Evolutionary conservation across 352 stramenopile species (phyloP).

Genomic region (Pythium brassicae): DNA sequence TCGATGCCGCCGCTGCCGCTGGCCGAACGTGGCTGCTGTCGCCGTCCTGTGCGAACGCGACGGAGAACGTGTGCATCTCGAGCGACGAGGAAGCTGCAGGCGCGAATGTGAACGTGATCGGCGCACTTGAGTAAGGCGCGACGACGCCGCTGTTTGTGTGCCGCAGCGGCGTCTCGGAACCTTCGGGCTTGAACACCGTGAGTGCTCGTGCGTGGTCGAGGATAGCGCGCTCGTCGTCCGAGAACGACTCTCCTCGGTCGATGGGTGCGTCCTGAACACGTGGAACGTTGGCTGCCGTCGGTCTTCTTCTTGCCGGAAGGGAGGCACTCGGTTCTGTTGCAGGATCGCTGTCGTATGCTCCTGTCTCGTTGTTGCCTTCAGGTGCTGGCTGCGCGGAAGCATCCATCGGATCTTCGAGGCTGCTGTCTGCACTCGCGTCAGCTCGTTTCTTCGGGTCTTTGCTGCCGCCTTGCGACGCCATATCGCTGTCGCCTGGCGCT

Average conservation of each 20-base stretch:
- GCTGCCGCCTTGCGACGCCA: background rate
- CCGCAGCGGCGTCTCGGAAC: constrained; percentile 32
- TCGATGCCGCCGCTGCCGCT: background rate
- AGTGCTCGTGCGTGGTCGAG: constrained; percentile 21
- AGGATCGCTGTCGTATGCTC: too few species aligned
- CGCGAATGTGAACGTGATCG: constrained; percentile 55
- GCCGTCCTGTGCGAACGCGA: constrained; percentile 30
- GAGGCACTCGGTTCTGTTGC: too few species aligned
- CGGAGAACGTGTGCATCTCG: constrained; percentile 22
- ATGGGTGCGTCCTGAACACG: too few species aligned
- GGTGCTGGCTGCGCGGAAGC: too few species aligned
- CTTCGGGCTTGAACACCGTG: constrained; percentile 36
- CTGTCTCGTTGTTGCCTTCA: too few species aligned
- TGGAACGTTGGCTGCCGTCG: too few species aligned
- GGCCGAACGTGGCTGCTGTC: background rate
- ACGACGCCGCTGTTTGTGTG: constrained; percentile 41
- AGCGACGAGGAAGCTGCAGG: constrained; percentile 37
- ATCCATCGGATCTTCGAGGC: constrained; percentile 6
- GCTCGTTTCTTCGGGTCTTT: background rate
- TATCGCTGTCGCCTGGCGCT: background rate
- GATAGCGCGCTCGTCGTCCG: constrained; percentile 27
- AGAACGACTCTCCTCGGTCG: too few species aligned
- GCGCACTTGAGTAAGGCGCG: constrained; percentile 35
- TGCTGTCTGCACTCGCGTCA: background rate
- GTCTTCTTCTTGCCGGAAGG: too few species aligned